Evolutionary conservation across 78 protist genomes (phyloP).

Genomic region (Protostelium mycophagum): DNA sequence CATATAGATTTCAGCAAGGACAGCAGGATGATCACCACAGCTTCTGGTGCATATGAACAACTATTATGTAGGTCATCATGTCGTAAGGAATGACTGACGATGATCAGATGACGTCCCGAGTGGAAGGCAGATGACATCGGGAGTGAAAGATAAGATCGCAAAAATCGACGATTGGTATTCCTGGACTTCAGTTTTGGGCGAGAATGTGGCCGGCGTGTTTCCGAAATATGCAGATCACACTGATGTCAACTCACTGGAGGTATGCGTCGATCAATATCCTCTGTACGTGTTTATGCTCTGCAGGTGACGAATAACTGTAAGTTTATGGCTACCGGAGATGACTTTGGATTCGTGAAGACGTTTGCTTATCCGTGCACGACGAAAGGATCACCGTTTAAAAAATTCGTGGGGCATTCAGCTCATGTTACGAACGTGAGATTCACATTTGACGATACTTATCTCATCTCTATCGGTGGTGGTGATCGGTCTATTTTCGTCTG

Average conservation of each 20-base stretch:
- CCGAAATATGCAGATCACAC: slow-evolving; percentile 9
- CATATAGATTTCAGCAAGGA: slow-evolving; percentile 18
- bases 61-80: not conserved
- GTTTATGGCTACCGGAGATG: slow-evolving; percentile 61
- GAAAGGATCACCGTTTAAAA: not conserved
- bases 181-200: not conserved
- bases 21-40: not conserved
- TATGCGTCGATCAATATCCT: not conserved
- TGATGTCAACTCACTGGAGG: slow-evolving; percentile 19
- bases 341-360: slow-evolving; percentile 43
- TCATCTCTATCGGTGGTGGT: slow-evolving; percentile 52
- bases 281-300: not conserved
- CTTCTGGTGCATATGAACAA: slow-evolving; percentile 13
- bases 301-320: not conserved
- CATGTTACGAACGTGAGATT: slow-evolving; percentile 48
- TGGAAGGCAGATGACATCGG: not conserved
- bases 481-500: slow-evolving; percentile 39
- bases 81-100: not conserved
- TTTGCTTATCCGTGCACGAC: slow-evolving; percentile 47
- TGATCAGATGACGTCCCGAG: not conserved
- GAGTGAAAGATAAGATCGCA: not conserved
- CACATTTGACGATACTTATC: not conserved
- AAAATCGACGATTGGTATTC: not conserved
- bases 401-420: slow-evolving; percentile 30
- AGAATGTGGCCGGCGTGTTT: slow-evolving; percentile 5